Evolutionary conservation across 2,329 filamentous ascomycete genomes (phyloP), one percentile per base, ranked within the genome.

Genomic region (Ascochyta fabae): DNA sequence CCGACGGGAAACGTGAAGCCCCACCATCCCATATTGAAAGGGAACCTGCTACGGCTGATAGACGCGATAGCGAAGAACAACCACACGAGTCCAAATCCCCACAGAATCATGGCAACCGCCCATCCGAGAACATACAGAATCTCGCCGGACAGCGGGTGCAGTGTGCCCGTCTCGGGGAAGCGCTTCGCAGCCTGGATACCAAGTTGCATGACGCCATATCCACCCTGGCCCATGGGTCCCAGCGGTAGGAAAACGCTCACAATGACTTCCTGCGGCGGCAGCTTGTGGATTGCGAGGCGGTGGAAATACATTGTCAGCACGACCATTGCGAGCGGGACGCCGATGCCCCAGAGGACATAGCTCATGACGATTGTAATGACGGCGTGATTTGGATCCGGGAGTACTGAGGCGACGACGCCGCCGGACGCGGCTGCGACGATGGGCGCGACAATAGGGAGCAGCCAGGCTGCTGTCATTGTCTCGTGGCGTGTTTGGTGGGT

Each of bases 261-360:
- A 45, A 90, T 88, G 50, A 86, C 83, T 68, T 89, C 88, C 46
- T 83, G 79, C 0, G 86, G 82, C 0, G 87, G 87, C 7, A 90
- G 79, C 24, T 86, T 84, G 73, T 90, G 82, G 7, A 90, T 73
- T 1, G 84, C 84, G 4, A 91, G 78, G n/a, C 88, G 84, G 63
- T 88, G 85, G 68, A 89, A 89, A 74, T 91, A 91, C 8, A 90
- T 81, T 1, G 83, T 84, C 42, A 90, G 74, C 15, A 89, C 81
- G 39, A 83, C 79, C 65, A 86, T 80, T 1, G 87, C 83, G 51
- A 90, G 74, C 0, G 83, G 83, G 0, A 82, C 78, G 10, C 86
- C 87, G 41, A 85, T 84, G 1, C 87, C 87, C 86, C 86, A 90
- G 44, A 91, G 81, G 15, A 89, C 78, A 66, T 90, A 91, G 13